Percentiles rank a stretch among this genome's conserved stretches.
These are phyloP conservation scores for Leccinum barrowsii DNA, from an alignment of 768 basidiomycete genomes.

Conservation along the genomic window DNA sequence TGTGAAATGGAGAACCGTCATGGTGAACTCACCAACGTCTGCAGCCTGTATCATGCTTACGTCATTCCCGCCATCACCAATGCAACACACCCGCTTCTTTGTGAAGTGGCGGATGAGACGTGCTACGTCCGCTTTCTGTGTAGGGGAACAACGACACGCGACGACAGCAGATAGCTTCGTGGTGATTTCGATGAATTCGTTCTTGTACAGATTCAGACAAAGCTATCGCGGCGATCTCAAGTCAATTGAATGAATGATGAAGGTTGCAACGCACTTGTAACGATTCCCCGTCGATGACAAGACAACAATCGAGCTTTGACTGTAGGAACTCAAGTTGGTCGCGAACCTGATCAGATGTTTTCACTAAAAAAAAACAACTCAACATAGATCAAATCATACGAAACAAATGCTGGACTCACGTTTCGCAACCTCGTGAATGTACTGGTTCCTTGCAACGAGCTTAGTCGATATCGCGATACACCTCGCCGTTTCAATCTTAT, in stretches of 20 bases:
- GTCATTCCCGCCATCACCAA: constrained; percentile 98
- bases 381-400: not conserved
- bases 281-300: constrained; percentile 98
- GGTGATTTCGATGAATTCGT: constrained; percentile 93
- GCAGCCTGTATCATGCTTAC: constrained; percentile 99
- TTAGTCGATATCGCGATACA: constrained; percentile 98
- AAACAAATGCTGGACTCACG: constrained; percentile 39
- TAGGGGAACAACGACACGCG: constrained; percentile 96
- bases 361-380: constrained; percentile 50
- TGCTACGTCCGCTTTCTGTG: constrained; percentile 98
- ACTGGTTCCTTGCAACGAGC: constrained; percentile 92
- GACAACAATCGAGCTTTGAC: constrained; percentile 93
- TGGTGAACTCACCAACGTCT: constrained; percentile 76
- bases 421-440: constrained; percentile 95
- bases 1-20: not conserved
- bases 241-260: not conserved
- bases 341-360: constrained; percentile 76
- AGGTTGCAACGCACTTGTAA: constrained; percentile 60
- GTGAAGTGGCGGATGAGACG: constrained; percentile 87
- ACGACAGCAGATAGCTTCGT: constrained; percentile 96
- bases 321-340: constrained; percentile 91
- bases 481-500: constrained; percentile 98
- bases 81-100: constrained; percentile 95
- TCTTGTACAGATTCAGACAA: constrained; percentile 84
- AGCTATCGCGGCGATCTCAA: constrained; percentile 47